phyloP scores from a whole-genome alignment of 1,284 basidiomycete species.

The Tetrapyrgos nigripes region DNA sequence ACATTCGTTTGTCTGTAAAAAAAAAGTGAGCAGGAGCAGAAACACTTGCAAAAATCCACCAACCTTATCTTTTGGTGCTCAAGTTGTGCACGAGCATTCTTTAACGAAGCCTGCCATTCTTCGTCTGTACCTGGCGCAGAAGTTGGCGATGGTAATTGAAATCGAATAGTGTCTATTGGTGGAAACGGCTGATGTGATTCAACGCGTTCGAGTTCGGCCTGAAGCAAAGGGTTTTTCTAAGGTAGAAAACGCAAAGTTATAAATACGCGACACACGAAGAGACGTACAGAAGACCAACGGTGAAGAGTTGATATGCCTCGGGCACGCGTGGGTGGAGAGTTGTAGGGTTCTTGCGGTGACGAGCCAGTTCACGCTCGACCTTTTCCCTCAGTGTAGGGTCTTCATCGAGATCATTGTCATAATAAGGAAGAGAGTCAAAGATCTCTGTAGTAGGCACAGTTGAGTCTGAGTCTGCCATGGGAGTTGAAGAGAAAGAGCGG shows the following conservation, averaged over 20 bases:
- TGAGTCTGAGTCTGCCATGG: slow-evolving; percentile 13
- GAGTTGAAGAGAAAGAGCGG: slow-evolving; percentile 1
- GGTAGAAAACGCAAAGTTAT: slow-evolving; percentile 14
- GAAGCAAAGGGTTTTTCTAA: slow-evolving; percentile 70
- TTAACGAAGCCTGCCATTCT: slow-evolving; percentile 81
- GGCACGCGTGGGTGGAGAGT: slow-evolving; percentile 76
- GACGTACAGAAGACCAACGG: slow-evolving; percentile 69
- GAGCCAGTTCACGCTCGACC: slow-evolving; percentile 76
- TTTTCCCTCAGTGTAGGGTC: slow-evolving; percentile 74
- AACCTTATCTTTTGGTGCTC: slow-evolving; percentile 91
- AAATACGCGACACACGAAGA: slow-evolving; percentile 4
- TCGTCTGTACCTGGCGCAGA: slow-evolving; percentile 71
- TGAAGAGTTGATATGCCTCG: slow-evolving; percentile 69
- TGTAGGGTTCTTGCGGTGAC: slow-evolving; percentile 63
- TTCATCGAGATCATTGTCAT: slow-evolving; percentile 90
- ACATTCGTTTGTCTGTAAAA: slow-evolving; percentile 82
- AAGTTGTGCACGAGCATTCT: slow-evolving; percentile 85
- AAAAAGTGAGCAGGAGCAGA: slow-evolving; percentile 4
- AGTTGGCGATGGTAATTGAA: slow-evolving; percentile 78
- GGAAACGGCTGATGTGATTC: slow-evolving; percentile 74
- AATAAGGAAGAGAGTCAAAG: slow-evolving; percentile 92
- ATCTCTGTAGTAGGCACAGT: slow-evolving; percentile 35
- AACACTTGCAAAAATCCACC: slow-evolving; percentile 20
- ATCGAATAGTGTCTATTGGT: slow-evolving; percentile 80
- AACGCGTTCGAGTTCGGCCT: slow-evolving; percentile 76